Evolutionary conservation across 768 basidiomycete genomes (phyloP), one percentile per base, ranked within the genome.

Genomic region (Tricholomella constricta): DNA sequence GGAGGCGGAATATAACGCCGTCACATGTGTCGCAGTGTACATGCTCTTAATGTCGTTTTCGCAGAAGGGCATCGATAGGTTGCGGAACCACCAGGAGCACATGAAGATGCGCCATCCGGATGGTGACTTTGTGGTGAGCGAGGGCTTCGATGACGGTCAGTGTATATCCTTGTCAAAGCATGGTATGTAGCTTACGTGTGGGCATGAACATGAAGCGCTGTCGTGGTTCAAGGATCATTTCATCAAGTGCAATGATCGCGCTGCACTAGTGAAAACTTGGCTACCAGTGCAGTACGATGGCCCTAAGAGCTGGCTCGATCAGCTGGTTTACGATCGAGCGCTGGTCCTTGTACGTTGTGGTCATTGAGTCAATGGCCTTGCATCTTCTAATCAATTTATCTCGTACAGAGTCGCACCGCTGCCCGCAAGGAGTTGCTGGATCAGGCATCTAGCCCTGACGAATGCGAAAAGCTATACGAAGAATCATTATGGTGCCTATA

Each of bases 191-290:
- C 45, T 48, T 45, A 52, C 62, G 12, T 57, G 51, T 27, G 42
- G n/a, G 55, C 27, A n/a, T n/a, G n/a, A n/a, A n/a, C 48, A 23
- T 52, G 42, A 61, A 92, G 91, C 91, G 6, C 72, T 91, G 32
- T 72, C 83, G 47, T 99, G 94, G 95, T 94, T 97, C 73, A 91
- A 89, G 64, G 85, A 88, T 11, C 88, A 94, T 57, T 99, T 97
- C 68, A 84, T 94, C 62, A 94, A 95, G 66, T 96, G 93, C 64
- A 91, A 91, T 63, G 94, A 96, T 53, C 90, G 95, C 35, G 91
- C 92, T 15, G 86, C 91, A 42, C 69, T 90, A 15, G 88, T 93
- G 37, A 92, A 91, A 80, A 90, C 89, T 0, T 93, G 91, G 90
- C 68, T 93, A 12, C 90, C 91, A 5, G 81, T 81, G 45, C 89